Evolutionary conservation across 352 stramenopile species (phyloP).

Genomic region (Albugo candida): DNA sequence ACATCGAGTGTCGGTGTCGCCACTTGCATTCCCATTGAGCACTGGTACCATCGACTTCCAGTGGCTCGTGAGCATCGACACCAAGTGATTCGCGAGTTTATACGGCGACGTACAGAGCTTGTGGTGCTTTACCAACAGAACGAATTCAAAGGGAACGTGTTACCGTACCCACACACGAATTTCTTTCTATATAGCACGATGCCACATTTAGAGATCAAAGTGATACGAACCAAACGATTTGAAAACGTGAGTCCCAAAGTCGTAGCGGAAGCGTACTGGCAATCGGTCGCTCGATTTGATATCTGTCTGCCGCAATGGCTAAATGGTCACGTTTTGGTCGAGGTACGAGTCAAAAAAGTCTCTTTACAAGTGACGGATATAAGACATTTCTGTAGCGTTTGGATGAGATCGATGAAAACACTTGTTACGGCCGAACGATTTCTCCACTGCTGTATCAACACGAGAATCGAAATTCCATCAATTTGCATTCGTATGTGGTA

Average conservation of each 20-base stretch:
- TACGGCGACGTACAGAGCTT: slow-evolving; percentile 27
- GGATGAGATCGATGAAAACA: slow-evolving; percentile 62
- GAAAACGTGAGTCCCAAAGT: slow-evolving; percentile 34
- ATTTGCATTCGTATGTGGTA: slow-evolving; percentile 64
- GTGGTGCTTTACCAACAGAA: slow-evolving; percentile 27
- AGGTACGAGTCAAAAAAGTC: too few relatives aligned
- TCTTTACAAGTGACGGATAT: not conserved
- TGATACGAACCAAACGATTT: slow-evolving; percentile 38
- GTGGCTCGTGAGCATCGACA: slow-evolving; percentile 36
- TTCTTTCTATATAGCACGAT: slow-evolving; percentile 68
- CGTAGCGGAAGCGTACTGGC: slow-evolving; percentile 45
- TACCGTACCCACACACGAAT: slow-evolving; percentile 42
- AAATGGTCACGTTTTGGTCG: slow-evolving; percentile 35
- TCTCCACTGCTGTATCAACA: slow-evolving; percentile 39
- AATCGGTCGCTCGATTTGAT: slow-evolving; percentile 59
- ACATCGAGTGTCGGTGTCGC: not conserved
- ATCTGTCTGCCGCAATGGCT: slow-evolving; percentile 49
- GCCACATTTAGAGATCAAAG: slow-evolving; percentile 61
- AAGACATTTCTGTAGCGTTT: slow-evolving; percentile 14
- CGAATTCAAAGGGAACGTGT: slow-evolving; percentile 21
- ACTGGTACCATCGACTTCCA: slow-evolving; percentile 42
- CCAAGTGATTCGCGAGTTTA: slow-evolving; percentile 27
- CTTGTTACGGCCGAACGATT: slow-evolving; percentile 57
- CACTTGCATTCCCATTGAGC: slow-evolving; percentile 14
- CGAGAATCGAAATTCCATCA: slow-evolving; percentile 34